Evolutionary conservation across 148 eudicot genomes (phyloP).

Genomic region (Fagopyrum tataricum): DNA sequence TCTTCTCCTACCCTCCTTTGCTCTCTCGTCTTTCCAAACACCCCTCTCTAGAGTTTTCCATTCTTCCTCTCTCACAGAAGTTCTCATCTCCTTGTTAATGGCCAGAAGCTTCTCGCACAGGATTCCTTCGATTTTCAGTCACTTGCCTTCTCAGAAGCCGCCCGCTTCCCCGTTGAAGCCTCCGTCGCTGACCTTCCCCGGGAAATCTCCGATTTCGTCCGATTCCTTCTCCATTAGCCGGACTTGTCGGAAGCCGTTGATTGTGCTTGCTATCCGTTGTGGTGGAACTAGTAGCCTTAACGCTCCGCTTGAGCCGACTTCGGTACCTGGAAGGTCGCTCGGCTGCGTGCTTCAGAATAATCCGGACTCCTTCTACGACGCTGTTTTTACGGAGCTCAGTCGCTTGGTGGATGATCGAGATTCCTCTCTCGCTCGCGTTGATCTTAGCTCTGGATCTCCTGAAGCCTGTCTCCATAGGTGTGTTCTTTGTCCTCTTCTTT

Average conservation of each 20-base stretch:
- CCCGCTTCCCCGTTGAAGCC: not conserved
- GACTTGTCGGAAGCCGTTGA: constrained; percentile 1
- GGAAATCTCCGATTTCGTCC: not conserved
- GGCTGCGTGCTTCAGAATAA: constrained; percentile 48
- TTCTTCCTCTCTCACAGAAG: not conserved
- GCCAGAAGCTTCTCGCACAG: constrained; percentile 11
- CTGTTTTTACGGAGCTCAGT: constrained; percentile 43
- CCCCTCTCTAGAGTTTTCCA: not conserved
- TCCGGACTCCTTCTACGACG: constrained; percentile 38
- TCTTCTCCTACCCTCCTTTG: not conserved
- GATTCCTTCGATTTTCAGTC: not conserved
- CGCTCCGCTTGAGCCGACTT: constrained; percentile 47
- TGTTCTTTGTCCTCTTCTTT: not conserved
- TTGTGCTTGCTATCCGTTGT: constrained; percentile 6
- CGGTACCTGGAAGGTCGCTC: constrained; percentile 48
- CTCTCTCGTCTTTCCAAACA: not conserved
- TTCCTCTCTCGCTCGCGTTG: constrained; percentile 39
- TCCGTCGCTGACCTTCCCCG: constrained; percentile 12
- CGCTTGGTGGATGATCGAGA: constrained; percentile 42
- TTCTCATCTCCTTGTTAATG: constrained; percentile 5
- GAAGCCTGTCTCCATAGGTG: constrained; percentile 77
- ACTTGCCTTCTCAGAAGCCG: constrained; percentile 9
- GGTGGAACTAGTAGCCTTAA: constrained; percentile 35
- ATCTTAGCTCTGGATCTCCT: constrained; percentile 39
- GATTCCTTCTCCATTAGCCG: constrained; percentile 1